Evolutionary conservation across 495 filamentous ascomycete genomes (phyloP).

Genomic region (Podospora comata): DNA sequence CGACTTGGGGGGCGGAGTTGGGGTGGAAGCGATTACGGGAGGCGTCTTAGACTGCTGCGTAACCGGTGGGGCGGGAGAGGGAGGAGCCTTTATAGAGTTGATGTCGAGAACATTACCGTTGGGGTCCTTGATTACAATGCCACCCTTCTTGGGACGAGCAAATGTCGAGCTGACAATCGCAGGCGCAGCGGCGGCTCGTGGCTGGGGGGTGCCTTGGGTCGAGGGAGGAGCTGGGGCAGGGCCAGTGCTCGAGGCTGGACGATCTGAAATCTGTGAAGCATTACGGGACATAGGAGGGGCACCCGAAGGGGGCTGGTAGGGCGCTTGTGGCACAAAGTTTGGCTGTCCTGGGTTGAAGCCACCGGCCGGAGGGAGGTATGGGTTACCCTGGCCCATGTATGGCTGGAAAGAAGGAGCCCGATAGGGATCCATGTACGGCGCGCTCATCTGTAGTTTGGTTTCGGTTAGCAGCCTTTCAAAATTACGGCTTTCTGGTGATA

Average conservation of each 20-base stretch:
- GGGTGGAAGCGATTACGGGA: constrained; percentile 50
- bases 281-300: constrained; percentile 74
- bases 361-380: constrained; percentile 47
- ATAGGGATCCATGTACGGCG: constrained; percentile 28
- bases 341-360: constrained; percentile 37
- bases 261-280: constrained; percentile 75
- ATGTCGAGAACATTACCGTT: constrained; percentile 59
- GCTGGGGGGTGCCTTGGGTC: constrained; percentile 43
- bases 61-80: constrained; percentile 48
- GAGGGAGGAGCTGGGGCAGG: constrained; percentile 51
- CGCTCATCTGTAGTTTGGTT: constrained; percentile 52
- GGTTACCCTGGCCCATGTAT: constrained; percentile 10
- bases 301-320: constrained; percentile 53
- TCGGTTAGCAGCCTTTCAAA: constrained; percentile 75
- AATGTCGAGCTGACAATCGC: constrained; percentile 58
- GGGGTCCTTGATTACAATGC: constrained; percentile 74
- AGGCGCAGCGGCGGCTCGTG: constrained; percentile 53
- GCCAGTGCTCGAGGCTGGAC: constrained; percentile 74
- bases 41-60: constrained; percentile 52
- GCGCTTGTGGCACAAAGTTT: constrained; percentile 34
- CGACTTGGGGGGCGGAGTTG: constrained; percentile 51
- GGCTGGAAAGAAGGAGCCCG: constrained; percentile 20
- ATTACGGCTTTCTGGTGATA: constrained; percentile 65
- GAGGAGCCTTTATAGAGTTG: constrained; percentile 36
- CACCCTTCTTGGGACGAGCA: constrained; percentile 60